Conservation (phyloP, 176 grass and related monocot genomes). For the Triticum monococcum region DNA sequence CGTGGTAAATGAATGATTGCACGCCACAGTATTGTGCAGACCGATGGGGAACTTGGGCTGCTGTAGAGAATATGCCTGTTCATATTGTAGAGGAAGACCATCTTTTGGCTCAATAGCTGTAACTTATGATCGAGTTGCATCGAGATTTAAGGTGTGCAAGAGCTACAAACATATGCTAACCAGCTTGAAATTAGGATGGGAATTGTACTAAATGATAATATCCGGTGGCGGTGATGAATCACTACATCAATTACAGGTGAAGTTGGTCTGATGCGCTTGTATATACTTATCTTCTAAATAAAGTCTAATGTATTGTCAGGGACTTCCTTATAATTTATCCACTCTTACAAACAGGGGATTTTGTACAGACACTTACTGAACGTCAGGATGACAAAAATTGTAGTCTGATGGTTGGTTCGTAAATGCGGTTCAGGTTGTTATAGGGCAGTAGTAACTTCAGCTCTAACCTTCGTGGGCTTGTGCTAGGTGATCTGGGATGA, state of each 20-base stretch:
- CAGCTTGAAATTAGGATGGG: background rate
- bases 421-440: background rate
- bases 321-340: background rate
- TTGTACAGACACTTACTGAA: background rate
- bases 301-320: background rate
- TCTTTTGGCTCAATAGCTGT: background rate
- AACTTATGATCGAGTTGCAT: background rate
- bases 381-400: background rate
- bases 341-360: background rate
- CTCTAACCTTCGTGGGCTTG: background rate
- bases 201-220: constrained; percentile 5
- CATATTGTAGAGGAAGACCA: background rate
- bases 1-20: background rate
- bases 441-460: background rate
- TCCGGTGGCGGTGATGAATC: background rate
- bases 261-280: background rate
- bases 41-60: background rate
- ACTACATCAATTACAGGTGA: background rate
- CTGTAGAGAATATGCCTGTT: background rate
- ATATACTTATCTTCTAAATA: background rate
- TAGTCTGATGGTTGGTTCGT: background rate
- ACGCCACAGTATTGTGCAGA: background rate
- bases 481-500: background rate
- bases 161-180: background rate
- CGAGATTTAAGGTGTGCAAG: background rate